Evolutionary conservation across 1,139 yeast species (phyloP).

Genomic region (Geotrichum aggregatum): DNA sequence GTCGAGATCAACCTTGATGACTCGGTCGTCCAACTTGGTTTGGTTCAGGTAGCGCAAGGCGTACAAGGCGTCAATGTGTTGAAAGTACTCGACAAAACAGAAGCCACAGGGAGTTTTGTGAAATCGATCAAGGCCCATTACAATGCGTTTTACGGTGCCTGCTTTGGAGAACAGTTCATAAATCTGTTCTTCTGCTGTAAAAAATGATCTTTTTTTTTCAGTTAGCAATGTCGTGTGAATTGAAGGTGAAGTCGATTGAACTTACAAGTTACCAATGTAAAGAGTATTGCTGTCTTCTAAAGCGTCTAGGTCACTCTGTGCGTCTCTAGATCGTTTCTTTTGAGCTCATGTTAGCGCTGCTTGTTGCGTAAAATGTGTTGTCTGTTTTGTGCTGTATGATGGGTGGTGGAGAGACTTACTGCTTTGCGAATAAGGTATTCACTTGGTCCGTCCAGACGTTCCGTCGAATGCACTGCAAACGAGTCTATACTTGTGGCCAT

Average conservation of each 20-base stretch:
- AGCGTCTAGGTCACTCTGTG: constrained; percentile 57
- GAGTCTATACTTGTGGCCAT: constrained; percentile 21
- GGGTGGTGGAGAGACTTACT: constrained; percentile 35
- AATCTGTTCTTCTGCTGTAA: constrained; percentile 90
- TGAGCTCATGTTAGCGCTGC: constrained; percentile 2
- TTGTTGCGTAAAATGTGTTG: too few relatives aligned
- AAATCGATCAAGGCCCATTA: constrained; percentile 90
- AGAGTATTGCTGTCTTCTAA: constrained; percentile 67
- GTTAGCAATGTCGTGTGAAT: neutral
- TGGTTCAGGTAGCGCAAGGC: constrained; percentile 77
- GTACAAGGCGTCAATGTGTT: constrained; percentile 65
- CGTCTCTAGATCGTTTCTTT: constrained; percentile 34
- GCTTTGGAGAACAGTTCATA: constrained; percentile 66
- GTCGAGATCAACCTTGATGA: constrained; percentile 79
- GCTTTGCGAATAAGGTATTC: constrained; percentile 73
- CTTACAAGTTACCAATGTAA: constrained; percentile 71
- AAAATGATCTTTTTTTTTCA: constrained; percentile 49
- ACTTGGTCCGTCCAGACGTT: constrained; percentile 75
- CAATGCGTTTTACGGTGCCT: constrained; percentile 71
- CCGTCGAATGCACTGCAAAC: constrained; percentile 47
- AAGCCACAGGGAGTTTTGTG: constrained; percentile 93
- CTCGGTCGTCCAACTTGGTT: constrained; percentile 76
- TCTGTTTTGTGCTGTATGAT: too few relatives aligned
- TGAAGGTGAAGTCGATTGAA: neutral
- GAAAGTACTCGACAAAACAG: constrained; percentile 76